Evolutionary conservation across 495 filamentous ascomycete genomes (phyloP).

Genomic region (Hypoxylon cercidicola): DNA sequence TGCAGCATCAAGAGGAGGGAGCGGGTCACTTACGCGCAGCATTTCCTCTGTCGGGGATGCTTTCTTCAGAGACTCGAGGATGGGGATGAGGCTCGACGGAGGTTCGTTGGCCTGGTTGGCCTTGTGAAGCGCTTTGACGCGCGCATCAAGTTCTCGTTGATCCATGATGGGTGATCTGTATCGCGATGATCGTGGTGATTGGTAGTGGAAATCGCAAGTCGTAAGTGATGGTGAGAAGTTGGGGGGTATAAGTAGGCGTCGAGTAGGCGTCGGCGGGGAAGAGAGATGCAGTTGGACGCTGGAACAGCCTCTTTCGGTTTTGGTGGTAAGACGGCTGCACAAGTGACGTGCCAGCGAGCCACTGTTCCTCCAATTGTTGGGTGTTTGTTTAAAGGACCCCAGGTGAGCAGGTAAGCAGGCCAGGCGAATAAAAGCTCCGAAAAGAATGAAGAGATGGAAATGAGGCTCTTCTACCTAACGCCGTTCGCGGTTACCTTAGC

Average conservation of each 20-base stretch:
- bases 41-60: conserved; percentile 89
- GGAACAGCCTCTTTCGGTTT: too few species aligned
- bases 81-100: conserved; percentile 67
- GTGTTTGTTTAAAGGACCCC: conserved; percentile 25
- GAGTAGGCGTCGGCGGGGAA: neutral
- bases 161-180: conserved; percentile 67
- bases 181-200: neutral
- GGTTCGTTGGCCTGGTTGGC: conserved; percentile 75
- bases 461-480: conserved; percentile 27
- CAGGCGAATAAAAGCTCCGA: conserved; percentile 9
- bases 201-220: neutral
- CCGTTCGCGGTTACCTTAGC: conserved; percentile 38
- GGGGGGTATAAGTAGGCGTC: conserved; percentile 9
- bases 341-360: conserved; percentile 25
- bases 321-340: neutral
- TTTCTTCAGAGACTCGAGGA: conserved; percentile 81
- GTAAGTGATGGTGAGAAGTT: neutral
- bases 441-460: conserved; percentile 23
- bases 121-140: conserved; percentile 79
- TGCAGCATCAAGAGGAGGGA: too few species aligned
- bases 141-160: conserved; percentile 77
- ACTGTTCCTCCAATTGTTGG: conserved; percentile 5
- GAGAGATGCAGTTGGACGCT: too few species aligned
- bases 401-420: neutral
- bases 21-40: conserved; percentile 65